phyloP scores from a whole-genome alignment of 306 rosid species.

The Carpinus viminea region DNA sequence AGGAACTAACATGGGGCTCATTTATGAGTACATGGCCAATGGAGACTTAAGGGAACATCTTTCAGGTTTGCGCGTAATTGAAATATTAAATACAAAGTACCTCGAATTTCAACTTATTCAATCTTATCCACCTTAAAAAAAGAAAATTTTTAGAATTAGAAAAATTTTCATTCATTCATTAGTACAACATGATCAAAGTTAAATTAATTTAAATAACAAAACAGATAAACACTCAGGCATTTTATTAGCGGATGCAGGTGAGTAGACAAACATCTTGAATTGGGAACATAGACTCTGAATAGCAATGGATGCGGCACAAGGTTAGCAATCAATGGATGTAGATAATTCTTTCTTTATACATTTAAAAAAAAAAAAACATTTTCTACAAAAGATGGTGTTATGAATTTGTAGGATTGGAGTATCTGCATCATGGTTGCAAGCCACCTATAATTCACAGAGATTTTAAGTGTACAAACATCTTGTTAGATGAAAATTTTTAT shows the following conservation, averaged over 20 bases:
- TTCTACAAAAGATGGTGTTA: background rate
- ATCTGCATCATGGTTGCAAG: conserved; percentile 52
- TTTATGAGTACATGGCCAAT: conserved; percentile 42
- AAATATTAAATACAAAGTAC: background rate
- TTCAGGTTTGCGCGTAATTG: conserved; percentile 24
- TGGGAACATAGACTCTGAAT: conserved; percentile 55
- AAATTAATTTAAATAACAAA: background rate
- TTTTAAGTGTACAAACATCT: conserved; percentile 51
- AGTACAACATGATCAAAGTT: background rate
- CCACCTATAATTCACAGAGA: conserved; percentile 50
- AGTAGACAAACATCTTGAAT: conserved; percentile 22
- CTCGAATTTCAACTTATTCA: background rate
- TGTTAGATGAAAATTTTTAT: conserved; percentile 36
- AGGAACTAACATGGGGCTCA: conserved; percentile 27
- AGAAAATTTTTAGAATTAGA: too few relatives aligned
- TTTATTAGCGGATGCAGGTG: conserved; percentile 8
- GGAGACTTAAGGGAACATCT: conserved; percentile 47
- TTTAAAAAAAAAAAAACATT: too few relatives aligned
- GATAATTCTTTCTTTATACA: background rate
- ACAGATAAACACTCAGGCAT: background rate
- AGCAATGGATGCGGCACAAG: conserved; percentile 51
- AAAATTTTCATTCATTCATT: background rate
- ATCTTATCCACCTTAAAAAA: too few relatives aligned
- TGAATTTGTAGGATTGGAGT: conserved; percentile 48
- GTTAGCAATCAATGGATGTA: conserved; percentile 18